phyloP scores from a whole-genome alignment of 176 grass and related monocot genomes.

The Puya raimondii region DNA sequence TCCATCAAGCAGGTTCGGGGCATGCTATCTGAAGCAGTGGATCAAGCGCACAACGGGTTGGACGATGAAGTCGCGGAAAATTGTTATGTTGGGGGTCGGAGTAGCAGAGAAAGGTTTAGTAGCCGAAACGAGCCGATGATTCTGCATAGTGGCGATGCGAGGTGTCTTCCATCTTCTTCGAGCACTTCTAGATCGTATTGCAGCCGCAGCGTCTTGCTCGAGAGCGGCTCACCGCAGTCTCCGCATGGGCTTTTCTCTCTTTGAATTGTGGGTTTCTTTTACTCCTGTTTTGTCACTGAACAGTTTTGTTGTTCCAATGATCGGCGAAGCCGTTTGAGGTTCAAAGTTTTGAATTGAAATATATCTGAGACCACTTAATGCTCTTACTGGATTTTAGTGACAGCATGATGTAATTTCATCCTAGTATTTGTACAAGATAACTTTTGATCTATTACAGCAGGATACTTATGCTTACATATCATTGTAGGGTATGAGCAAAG shows the following conservation, averaged over 20 bases:
- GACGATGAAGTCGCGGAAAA: conserved; percentile 23
- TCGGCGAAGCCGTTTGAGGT: too few species aligned
- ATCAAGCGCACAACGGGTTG: conserved; percentile 51
- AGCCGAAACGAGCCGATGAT: conserved; percentile 39
- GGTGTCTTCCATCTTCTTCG: conserved; percentile 70
- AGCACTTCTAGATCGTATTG: conserved; percentile 91
- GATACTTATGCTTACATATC: too few species aligned
- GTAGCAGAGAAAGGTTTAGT: conserved; percentile 24
- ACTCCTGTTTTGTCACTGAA: not conserved
- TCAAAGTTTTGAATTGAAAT: too few species aligned
- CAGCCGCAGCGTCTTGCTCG: conserved; percentile 82
- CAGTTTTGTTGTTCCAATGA: not conserved
- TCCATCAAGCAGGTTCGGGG: conserved; percentile 89
- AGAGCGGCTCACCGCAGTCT: conserved; percentile 65
- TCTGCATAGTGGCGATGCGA: conserved; percentile 39
- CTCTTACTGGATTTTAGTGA: too few species aligned
- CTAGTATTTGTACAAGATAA: too few species aligned
- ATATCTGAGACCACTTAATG: too few species aligned
- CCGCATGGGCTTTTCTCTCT: conserved; percentile 56
- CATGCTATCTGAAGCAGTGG: conserved; percentile 70
- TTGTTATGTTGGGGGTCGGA: conserved; percentile 25
- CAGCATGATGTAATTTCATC: too few species aligned
- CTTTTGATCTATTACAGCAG: too few species aligned
- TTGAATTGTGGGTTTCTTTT: conserved; percentile 13
- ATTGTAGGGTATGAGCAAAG: too few species aligned